These are phyloP conservation scores for Metschnikowia anglica DNA, from an alignment of 805 yeast genomes.

Conservation along the genomic window DNA sequence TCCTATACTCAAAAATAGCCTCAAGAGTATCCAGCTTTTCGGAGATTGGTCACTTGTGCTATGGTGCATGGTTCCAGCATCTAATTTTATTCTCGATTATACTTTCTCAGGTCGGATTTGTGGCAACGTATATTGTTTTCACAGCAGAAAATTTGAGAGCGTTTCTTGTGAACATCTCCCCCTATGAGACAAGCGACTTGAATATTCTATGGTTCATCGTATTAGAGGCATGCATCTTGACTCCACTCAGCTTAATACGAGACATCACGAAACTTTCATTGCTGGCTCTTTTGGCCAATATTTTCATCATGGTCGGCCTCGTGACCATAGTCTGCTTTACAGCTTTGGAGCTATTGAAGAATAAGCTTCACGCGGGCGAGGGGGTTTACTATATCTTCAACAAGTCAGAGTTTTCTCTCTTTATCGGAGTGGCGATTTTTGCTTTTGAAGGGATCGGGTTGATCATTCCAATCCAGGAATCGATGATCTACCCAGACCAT, in stretches of 20 bases:
- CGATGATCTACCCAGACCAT: slow-evolving; percentile 73
- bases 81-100: slow-evolving; percentile 64
- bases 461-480: slow-evolving; percentile 77
- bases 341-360: slow-evolving; percentile 44
- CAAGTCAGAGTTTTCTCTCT: slow-evolving; percentile 59
- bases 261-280: slow-evolving; percentile 74
- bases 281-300: slow-evolving; percentile 69
- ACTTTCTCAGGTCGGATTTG: slow-evolving; percentile 75
- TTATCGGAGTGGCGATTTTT: slow-evolving; percentile 81
- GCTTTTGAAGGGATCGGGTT: slow-evolving; percentile 88
- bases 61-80: slow-evolving; percentile 64
- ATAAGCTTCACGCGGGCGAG: slow-evolving; percentile 41
- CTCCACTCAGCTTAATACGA: slow-evolving; percentile 70
- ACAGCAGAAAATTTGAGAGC: slow-evolving; percentile 72
- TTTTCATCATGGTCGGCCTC: slow-evolving; percentile 65
- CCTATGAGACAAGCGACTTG: slow-evolving; percentile 38
- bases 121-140: slow-evolving; percentile 77
- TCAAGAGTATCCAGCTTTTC: slow-evolving; percentile 74
- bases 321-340: slow-evolving; percentile 61
- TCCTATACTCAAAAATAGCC: slow-evolving; percentile 56
- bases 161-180: slow-evolving; percentile 53
- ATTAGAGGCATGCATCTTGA: slow-evolving; percentile 55
- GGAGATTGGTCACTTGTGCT: slow-evolving; percentile 64
- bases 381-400: slow-evolving; percentile 55
- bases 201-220: slow-evolving; percentile 46